These are phyloP conservation scores for Trichoderma endophyticum DNA, from an alignment of 2,329 filamentous ascomycete genomes.

Conservation along the genomic window DNA sequence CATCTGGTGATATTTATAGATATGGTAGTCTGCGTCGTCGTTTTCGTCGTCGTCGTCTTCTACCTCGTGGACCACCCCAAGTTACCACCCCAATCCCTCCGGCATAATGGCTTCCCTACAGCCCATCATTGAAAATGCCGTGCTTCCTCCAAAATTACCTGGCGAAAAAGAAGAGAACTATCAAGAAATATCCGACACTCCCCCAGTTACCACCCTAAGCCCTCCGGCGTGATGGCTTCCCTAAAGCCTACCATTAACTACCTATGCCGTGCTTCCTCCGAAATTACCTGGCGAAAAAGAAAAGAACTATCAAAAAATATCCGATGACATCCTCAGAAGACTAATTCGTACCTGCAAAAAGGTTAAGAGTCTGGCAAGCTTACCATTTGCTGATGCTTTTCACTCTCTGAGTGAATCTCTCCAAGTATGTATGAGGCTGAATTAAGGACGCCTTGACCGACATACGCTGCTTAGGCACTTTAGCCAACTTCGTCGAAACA, in stretches of 20 bases:
- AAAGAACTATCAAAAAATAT: conserved; percentile 6
- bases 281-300: conserved; percentile 22
- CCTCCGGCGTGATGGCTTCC: too few species aligned
- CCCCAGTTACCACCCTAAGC: too few species aligned
- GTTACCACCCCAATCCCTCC: too few species aligned
- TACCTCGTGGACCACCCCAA: too few species aligned
- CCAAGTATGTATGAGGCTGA: background rate
- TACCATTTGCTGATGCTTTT: background rate
- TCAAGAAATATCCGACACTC: too few species aligned
- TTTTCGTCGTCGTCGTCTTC: conserved; percentile 14
- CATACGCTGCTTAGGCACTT: background rate
- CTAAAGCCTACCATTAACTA: conserved; percentile 24
- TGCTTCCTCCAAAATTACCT: too few species aligned
- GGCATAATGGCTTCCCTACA: too few species aligned
- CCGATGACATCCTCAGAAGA: conserved; percentile 8
- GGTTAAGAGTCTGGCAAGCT: background rate
- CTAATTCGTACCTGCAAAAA: conserved; percentile 11
- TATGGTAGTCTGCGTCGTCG: conserved; percentile 16
- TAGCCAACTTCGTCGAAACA: background rate
- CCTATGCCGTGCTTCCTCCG: conserved; percentile 25
- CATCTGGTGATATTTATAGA: conserved; percentile 22
- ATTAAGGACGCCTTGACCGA: background rate
- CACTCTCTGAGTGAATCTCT: background rate
- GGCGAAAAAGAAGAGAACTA: too few species aligned
- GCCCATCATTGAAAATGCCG: too few species aligned